Evolutionary conservation across 805 yeast species (phyloP), one percentile per base, ranked within the genome.

Genomic region (Candida easanensis): DNA sequence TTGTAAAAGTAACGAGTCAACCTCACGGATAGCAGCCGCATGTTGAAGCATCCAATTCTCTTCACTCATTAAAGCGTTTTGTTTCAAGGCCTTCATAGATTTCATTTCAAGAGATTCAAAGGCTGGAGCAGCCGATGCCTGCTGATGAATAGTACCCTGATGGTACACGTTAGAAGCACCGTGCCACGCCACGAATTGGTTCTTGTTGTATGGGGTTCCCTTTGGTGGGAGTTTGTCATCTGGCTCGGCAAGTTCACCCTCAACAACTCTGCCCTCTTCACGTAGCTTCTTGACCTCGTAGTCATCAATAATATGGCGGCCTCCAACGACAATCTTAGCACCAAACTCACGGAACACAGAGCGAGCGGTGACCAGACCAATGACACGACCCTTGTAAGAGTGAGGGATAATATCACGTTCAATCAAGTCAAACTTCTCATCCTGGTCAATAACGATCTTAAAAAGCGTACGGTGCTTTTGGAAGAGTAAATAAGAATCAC

Each of bases 281-380:
- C 67, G 63, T 3, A 76, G 69, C 37, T 64, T 71, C 25, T 75
- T 66, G 0, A 81, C 95, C 70, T 90, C 87, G 62, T 90, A 93
- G 63, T 93, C 99, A 66, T 93, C 99, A 11, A 69, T 73, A 22
- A 87, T 84, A 51, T 84, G 79, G 49, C 75, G 77, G 33, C 99
- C 99, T 41, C 87, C 84, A 17, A 79, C 75, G 30, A 93, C 71
- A 39, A 90, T 80, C 48, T 79, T 79, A 19, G 96, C 86, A 4
- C 99, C 99, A 70, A 93, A 91, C 65, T 90, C 98, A 51, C 89
- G 76, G 66, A 77, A 93, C 2, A 89, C 81, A 14, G 95, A 82
- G 44, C 95, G 77, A 0, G 99, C 97, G 5, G 97, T 82, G 5
- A 93, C 95, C 32, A 91, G 69, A 46, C 93, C 90, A 27, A 93